phyloP scores from a whole-genome alignment of 2,329 filamentous ascomycete genomes.

The Mycocentrospora acerina region DNA sequence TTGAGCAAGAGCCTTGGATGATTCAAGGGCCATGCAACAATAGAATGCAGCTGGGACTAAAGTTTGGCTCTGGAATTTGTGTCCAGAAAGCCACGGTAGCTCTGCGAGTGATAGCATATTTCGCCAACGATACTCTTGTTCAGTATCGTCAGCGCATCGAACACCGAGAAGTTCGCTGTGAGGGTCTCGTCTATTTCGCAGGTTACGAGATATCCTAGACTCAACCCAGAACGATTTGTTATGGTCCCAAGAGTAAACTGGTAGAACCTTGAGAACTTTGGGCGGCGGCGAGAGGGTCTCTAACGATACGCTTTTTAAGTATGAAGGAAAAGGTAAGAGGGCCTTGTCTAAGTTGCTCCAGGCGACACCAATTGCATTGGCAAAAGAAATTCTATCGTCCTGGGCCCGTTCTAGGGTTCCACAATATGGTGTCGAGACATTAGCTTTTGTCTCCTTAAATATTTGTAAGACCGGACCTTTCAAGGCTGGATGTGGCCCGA shows the following conservation, averaged over 20 bases:
- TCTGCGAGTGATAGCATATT: neutral
- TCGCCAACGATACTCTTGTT: neutral
- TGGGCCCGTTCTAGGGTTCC: no score
- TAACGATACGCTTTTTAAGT: no score
- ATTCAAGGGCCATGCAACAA: conserved; percentile 37
- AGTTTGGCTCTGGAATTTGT: conserved; percentile 22
- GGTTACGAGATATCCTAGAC: conserved; percentile 6
- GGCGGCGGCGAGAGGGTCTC: no score
- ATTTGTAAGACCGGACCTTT: conserved; percentile 48
- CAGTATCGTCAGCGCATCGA: no score
- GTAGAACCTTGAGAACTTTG: conserved; percentile 1
- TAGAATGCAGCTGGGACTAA: conserved; percentile 49
- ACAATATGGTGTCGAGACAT: no score
- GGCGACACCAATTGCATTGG: no score
- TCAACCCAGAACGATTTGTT: conserved; percentile 23
- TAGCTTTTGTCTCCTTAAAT: no score
- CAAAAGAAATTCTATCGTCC: no score
- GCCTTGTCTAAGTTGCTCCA: no score
- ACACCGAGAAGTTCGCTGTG: no score
- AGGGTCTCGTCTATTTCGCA: no score
- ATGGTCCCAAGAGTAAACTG: conserved; percentile 34
- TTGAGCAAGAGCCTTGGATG: neutral
- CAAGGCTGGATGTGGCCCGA: conserved; percentile 51
- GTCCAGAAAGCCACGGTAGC: conserved; percentile 7
- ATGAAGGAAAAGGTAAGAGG: no score